Conservation (phyloP, 805 yeast species). For the Zygosaccharomyces gambellarensis region DNA sequence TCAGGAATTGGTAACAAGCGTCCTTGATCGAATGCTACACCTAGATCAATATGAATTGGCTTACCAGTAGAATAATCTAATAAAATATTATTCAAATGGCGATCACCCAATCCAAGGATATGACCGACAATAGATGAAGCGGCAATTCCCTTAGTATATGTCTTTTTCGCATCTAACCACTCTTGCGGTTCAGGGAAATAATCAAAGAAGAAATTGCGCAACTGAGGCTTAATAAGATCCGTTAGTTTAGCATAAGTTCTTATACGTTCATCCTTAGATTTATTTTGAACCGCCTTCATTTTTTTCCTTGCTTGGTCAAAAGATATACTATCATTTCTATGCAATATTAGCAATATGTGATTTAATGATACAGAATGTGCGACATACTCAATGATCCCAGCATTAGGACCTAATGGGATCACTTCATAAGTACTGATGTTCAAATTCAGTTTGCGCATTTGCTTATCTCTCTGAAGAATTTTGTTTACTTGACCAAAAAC, state of each 20-base stretch:
- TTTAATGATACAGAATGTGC: slow-evolving; percentile 65
- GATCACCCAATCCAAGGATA: slow-evolving; percentile 87
- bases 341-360: slow-evolving; percentile 64
- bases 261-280: slow-evolving; percentile 41
- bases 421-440: slow-evolving; percentile 81
- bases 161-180: slow-evolving; percentile 66
- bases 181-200: slow-evolving; percentile 59
- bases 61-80: slow-evolving; percentile 82
- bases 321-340: slow-evolving; percentile 46
- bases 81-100: slow-evolving; percentile 87
- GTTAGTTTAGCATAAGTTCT: slow-evolving; percentile 45
- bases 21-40: slow-evolving; percentile 96
- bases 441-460: slow-evolving; percentile 53
- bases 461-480: slow-evolving; percentile 51
- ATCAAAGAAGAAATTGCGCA: slow-evolving; percentile 65
- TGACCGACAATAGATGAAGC: slow-evolving; percentile 82
- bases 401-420: slow-evolving; percentile 78
- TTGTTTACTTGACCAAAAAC: slow-evolving; percentile 83
- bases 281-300: slow-evolving; percentile 57
- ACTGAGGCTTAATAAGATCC: slow-evolving; percentile 54
- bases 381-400: slow-evolving; percentile 91
- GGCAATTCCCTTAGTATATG: slow-evolving; percentile 75
- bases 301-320: slow-evolving; percentile 54
- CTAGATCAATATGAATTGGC: slow-evolving; percentile 92
- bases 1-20: slow-evolving; percentile 81